Percentiles rank a stretch among this genome's conserved stretches.
phyloP scores from a whole-genome alignment of 768 basidiomycete genomes.

The Hygrophorus pudorinus region DNA sequence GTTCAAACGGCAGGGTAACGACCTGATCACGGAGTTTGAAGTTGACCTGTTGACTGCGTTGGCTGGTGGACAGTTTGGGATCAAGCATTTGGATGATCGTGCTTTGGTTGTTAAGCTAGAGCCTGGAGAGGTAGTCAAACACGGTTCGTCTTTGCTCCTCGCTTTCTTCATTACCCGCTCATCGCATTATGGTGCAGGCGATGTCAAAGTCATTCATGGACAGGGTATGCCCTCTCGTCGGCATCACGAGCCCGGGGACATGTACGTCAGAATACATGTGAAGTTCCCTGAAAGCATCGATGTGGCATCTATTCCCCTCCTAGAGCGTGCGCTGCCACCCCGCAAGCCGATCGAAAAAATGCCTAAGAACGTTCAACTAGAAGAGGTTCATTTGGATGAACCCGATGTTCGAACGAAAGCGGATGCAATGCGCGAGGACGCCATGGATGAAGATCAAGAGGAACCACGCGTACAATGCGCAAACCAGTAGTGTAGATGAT shows the following conservation, averaged over 20 bases:
- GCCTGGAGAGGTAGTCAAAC: constrained; percentile 88
- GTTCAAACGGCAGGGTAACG: constrained; percentile 84
- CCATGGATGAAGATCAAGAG: constrained; percentile 92
- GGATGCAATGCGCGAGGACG: constrained; percentile 45
- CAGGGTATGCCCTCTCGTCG: constrained; percentile 99
- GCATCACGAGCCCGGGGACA: constrained; percentile 93
- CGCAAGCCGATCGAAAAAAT: constrained; percentile 59
- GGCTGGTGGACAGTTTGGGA: constrained; percentile 81
- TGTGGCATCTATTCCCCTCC: constrained; percentile 49
- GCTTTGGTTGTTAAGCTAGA: constrained; percentile 73
- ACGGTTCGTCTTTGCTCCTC: constrained; percentile 50
- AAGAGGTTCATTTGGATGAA: constrained; percentile 80
- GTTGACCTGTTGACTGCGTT: constrained; percentile 90
- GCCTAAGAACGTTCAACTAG: constrained; percentile 56
- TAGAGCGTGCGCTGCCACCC: constrained; percentile 81
- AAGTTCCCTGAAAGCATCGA: constrained; percentile 83
- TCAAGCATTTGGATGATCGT: constrained; percentile 92
- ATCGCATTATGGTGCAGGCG: constrained; percentile 37
- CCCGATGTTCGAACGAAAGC: constrained; percentile 44
- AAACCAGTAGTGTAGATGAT: constrained; percentile 47
- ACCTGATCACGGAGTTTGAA: constrained; percentile 80
- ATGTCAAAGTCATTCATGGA: constrained; percentile 81
- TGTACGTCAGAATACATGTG: constrained; percentile 80
- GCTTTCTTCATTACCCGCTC: constrained; percentile 5
- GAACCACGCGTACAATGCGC: constrained; percentile 95